Base-by-base conservation (phyloP, 345 rosid species). In the Cardamine chenopodiifolia region DNA sequence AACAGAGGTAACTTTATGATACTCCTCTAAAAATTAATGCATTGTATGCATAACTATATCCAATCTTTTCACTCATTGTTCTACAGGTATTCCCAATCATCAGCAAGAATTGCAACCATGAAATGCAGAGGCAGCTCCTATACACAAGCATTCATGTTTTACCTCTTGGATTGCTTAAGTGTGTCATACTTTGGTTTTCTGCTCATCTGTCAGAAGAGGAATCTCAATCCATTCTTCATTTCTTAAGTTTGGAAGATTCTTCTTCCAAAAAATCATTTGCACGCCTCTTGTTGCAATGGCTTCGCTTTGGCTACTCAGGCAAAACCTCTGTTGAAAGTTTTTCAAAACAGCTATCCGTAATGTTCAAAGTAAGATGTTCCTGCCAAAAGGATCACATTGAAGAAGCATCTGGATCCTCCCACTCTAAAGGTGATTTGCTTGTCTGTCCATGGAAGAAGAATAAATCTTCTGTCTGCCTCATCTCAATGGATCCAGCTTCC, bases 111-210 rank as follows among this genome's bases (percentile, higher is more conserved):
- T 84, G 83, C 72, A 82, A 84, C 79, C 77, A 62, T 62, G 83
- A 86, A 74, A 80, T 83, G 76, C 96, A 89, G 71, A 83, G 76
- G 63, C 83, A 72, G 75, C 89, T 88, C 62, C 73, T 89, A 17
- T 84, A 74, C 74, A 55, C 50, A 80, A 86, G 90, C 82, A 81
- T 88, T 62, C 82, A 78, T 71, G 79, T 85, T 67, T 81, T 93
- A 83, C 98, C 98, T 47, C 84, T 90, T 12, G 98, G 95, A 59
- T 73, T 90, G 77, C 81, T 93, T 2, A 84, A 85, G 77, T 89
- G 90, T 80, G 83, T 77, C 66, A 80, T 87, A 32, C 86, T 83
- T 45, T 93, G 97, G 96, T 89, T 90, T 67, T 86, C 89, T 52
- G 44, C 89, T 62, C 80, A 83, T 81, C 78, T 93, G 18, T 81